Evolutionary conservation across 2,329 filamentous ascomycete genomes (phyloP).

Genomic region (Fusarium tjaetaba): DNA sequence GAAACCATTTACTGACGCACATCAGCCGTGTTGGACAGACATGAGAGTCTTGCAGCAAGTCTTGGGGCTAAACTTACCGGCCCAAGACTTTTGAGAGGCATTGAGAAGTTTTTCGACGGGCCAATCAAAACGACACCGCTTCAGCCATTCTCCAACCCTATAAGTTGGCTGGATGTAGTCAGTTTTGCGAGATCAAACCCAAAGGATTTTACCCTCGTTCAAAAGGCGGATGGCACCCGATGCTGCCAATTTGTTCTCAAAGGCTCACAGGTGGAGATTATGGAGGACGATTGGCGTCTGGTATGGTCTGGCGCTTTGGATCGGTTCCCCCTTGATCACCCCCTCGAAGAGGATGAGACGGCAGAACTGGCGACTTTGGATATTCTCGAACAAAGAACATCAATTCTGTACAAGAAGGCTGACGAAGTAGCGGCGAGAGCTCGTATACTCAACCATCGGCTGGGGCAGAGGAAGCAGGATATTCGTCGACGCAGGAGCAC

Average conservation of each 20-base stretch:
- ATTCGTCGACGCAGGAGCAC: slow-evolving; percentile 43
- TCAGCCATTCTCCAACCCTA: slow-evolving; percentile 68
- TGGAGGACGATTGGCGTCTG: slow-evolving; percentile 86
- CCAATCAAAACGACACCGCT: slow-evolving; percentile 67
- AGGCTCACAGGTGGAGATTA: slow-evolving; percentile 83
- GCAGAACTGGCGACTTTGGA: slow-evolving; percentile 86
- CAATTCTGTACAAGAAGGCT: slow-evolving; percentile 80
- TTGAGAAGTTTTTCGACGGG: slow-evolving; percentile 86
- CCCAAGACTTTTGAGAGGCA: slow-evolving; percentile 84
- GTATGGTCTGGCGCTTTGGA: slow-evolving; percentile 86
- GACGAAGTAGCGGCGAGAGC: slow-evolving; percentile 73
- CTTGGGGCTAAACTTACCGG: slow-evolving; percentile 85
- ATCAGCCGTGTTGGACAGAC: slow-evolving; percentile 78
- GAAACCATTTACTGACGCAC: slow-evolving; percentile 28
- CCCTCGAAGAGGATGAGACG: slow-evolving; percentile 85
- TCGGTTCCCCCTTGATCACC: slow-evolving; percentile 79
- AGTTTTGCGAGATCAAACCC: slow-evolving; percentile 85
- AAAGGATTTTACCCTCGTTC: slow-evolving; percentile 77
- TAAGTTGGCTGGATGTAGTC: slow-evolving; percentile 88
- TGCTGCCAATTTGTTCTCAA: slow-evolving; percentile 86
- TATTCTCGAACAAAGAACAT: slow-evolving; percentile 81
- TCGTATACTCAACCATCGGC: slow-evolving; percentile 81
- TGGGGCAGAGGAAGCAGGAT: slow-evolving; percentile 55
- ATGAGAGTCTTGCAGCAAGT: slow-evolving; percentile 87
- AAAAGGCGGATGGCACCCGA: slow-evolving; percentile 73